phyloP scores from a whole-genome alignment of 345 rosid genomes.

The Ceriops tagal region DNA sequence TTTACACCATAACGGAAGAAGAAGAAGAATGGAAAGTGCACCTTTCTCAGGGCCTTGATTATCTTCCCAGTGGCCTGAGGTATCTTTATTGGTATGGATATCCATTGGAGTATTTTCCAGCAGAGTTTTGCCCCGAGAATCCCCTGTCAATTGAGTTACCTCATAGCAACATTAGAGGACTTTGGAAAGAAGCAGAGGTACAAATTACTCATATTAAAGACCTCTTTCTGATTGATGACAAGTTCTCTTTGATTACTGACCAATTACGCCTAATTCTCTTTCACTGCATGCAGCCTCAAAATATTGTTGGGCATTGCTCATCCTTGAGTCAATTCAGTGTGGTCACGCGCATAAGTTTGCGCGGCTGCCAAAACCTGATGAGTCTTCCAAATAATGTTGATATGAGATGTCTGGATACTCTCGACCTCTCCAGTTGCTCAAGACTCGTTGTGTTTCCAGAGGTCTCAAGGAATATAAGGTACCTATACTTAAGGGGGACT shows the following conservation, averaged over 20 bases:
- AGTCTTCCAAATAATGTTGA: no score
- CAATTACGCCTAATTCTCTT: no score
- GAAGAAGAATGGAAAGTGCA: no score
- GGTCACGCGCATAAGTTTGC: no score
- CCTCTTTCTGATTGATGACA: no score
- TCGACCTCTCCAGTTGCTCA: conserved; percentile 11
- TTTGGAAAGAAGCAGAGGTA: neutral
- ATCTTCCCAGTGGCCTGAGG: neutral
- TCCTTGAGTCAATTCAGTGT: no score
- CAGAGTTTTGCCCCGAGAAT: neutral
- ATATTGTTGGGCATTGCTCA: no score
- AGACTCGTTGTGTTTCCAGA: conserved; percentile 6
- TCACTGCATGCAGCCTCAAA: no score
- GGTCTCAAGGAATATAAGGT: neutral
- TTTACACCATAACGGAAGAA: no score
- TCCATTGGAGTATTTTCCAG: conserved; percentile 3
- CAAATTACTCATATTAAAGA: no score
- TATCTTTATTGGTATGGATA: neutral
- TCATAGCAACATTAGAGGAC: neutral
- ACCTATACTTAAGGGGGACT: neutral
- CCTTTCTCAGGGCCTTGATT: neutral
- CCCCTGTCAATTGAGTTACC: neutral
- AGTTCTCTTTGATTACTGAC: no score
- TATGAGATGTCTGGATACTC: conserved; percentile 4
- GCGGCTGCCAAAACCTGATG: no score